Evolutionary conservation across 2,329 filamentous ascomycete species (phyloP).

Genomic region (Pseudogymnoascus pannorum): DNA sequence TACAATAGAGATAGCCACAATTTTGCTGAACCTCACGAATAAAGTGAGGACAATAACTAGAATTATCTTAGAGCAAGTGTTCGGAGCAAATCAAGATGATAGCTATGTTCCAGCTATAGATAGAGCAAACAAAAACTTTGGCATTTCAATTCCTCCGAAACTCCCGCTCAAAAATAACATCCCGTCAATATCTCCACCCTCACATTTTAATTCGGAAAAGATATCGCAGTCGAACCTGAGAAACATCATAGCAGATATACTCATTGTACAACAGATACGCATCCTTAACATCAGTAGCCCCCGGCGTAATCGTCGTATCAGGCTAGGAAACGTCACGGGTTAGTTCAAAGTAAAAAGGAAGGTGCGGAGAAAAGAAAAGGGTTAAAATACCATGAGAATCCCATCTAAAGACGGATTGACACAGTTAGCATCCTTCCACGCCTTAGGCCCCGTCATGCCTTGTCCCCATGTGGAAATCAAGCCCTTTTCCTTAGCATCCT

Average conservation of each 20-base stretch:
- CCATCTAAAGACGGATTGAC: conserved; percentile 60
- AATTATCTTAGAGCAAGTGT: background rate
- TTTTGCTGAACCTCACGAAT: background rate
- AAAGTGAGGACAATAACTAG: background rate
- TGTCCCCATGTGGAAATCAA: conserved; percentile 64
- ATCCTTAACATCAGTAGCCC: conserved; percentile 37
- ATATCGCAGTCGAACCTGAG: conserved; percentile 26
- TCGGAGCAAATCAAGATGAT: background rate
- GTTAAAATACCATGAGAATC: conserved; percentile 57
- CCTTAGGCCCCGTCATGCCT: conserved; percentile 54
- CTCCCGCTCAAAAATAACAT: background rate
- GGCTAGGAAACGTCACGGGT: conserved; percentile 35
- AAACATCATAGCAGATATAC: conserved; percentile 64
- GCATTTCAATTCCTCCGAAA: background rate
- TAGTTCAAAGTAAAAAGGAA: background rate
- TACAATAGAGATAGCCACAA: background rate
- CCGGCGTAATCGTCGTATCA: conserved; percentile 40
- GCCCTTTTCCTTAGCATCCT: conserved; percentile 51
- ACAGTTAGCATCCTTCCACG: conserved; percentile 68
- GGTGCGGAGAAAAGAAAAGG: background rate
- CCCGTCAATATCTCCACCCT: background rate
- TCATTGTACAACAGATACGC: conserved; percentile 61
- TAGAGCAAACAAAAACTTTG: background rate
- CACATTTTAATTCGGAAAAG: background rate
- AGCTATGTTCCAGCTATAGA: background rate